Conservation (phyloP, 139 green algal genomes). For the Gonium pectorale region DNA sequence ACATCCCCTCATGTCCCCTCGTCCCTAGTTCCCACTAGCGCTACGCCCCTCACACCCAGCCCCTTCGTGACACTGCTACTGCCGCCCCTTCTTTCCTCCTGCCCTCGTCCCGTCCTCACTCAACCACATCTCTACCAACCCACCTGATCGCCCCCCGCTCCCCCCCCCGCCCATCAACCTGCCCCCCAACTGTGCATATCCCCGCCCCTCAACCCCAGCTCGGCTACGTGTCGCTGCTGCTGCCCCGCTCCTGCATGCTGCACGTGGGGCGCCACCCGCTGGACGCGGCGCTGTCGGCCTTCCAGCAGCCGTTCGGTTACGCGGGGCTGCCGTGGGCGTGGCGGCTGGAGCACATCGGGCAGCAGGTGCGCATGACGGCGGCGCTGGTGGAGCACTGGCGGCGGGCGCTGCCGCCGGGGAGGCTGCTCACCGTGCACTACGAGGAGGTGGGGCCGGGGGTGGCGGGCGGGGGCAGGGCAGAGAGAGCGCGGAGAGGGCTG, state of each 20-base stretch:
- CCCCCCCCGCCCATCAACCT: background rate
- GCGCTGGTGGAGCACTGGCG: constrained; percentile 66
- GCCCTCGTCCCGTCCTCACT: too few relatives aligned
- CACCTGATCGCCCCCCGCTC: too few relatives aligned
- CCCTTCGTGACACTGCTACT: too few relatives aligned
- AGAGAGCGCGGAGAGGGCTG: too few relatives aligned
- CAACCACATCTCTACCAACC: background rate
- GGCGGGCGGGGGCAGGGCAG: background rate
- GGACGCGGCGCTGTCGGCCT: constrained; percentile 80
- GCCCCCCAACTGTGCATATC: background rate
- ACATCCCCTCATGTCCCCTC: too few relatives aligned
- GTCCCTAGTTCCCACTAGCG: too few relatives aligned
- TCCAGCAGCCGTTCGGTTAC: constrained; percentile 79
- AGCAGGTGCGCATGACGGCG: constrained; percentile 53
- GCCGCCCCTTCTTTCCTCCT: too few relatives aligned
- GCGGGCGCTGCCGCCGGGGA: constrained; percentile 55
- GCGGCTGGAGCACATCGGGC: constrained; percentile 58
- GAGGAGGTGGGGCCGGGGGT: constrained; percentile 38
- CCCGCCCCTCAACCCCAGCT: constrained; percentile 41
- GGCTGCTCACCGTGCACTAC: constrained; percentile 67
- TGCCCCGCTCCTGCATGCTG: constrained; percentile 76
- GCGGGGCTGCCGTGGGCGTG: constrained; percentile 70
- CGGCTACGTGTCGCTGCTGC: constrained; percentile 80
- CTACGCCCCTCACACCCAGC: too few relatives aligned
- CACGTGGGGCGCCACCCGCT: constrained; percentile 77